Percentiles rank a stretch among this genome's conserved stretches.
phyloP scores from a whole-genome alignment of 2,329 filamentous ascomycete genomes.

The Paecilomyces dactylethromorphus region DNA sequence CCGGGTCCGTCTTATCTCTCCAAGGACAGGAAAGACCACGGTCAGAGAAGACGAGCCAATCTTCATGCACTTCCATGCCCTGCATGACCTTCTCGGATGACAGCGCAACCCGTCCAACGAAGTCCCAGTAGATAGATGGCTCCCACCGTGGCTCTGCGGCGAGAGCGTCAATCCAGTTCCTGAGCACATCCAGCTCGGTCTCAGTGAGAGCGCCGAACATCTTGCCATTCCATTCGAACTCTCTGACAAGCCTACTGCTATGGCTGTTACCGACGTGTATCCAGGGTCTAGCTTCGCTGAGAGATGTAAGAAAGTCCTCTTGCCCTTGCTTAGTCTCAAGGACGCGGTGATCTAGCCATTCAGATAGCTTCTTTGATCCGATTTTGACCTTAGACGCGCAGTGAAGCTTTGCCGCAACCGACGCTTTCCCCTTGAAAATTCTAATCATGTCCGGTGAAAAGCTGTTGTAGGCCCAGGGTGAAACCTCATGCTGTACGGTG shows the following conservation, averaged over 20 bases:
- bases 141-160: constrained; percentile 21
- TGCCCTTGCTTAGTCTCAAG: no score
- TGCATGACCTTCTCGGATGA: background rate
- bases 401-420: no score
- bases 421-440: no score
- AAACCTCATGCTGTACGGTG: constrained; percentile 33
- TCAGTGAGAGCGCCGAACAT: constrained; percentile 48
- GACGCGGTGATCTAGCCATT: no score
- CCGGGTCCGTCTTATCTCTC: no score
- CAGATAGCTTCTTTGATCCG: no score
- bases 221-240: constrained; percentile 40
- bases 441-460: no score
- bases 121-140: constrained; percentile 1
- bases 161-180: constrained; percentile 40
- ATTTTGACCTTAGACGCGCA: no score
- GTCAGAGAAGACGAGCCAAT: no score
- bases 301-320: constrained; percentile 24
- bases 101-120: background rate
- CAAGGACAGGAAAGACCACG: no score
- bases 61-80: no score
- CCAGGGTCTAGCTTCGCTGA: constrained; percentile 35
- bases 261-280: constrained; percentile 32
- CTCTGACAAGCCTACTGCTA: constrained; percentile 36
- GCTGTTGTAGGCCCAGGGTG: no score
- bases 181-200: constrained; percentile 31